These are phyloP conservation scores for Diaporthe vaccinii DNA, from an alignment of 2,329 filamentous ascomycete genomes.

Conservation along the genomic window DNA sequence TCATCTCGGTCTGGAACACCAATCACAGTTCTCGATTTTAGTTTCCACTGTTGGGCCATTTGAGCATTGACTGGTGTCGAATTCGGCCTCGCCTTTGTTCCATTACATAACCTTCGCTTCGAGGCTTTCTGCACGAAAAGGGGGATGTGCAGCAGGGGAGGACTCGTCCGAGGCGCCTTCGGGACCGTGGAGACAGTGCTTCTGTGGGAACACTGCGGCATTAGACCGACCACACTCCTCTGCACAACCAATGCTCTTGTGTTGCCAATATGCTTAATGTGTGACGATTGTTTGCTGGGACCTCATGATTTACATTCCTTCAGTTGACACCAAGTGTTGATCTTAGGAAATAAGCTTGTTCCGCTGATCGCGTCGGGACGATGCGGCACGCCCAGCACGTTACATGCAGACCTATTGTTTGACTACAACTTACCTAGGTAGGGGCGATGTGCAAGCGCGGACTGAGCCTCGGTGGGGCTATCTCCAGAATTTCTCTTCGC, in stretches of 20 bases:
- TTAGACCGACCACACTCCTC: not conserved
- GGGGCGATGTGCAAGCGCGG: not conserved
- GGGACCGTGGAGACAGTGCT: not conserved
- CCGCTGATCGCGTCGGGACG: not conserved
- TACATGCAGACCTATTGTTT: not conserved
- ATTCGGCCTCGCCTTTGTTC: not conserved
- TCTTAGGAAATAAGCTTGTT: conserved; percentile 9
- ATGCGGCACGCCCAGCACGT: not conserved
- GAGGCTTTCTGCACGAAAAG: not conserved
- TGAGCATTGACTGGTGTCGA: not conserved
- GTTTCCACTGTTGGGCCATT: not conserved
- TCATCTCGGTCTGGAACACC: not conserved
- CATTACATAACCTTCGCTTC: not conserved
- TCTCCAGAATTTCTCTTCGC: not conserved
- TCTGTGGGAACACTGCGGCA: not conserved
- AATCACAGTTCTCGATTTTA: not conserved
- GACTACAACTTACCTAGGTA: not conserved
- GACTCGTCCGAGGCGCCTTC: not conserved
- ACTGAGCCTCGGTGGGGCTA: not conserved
- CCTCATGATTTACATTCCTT: not conserved
- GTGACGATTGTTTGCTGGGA: not conserved
- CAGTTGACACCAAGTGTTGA: not conserved
- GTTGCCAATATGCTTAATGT: not conserved
- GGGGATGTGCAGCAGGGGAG: not conserved
- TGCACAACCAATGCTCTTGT: not conserved